Evolutionary conservation across 148 eudicot genomes (phyloP).

Genomic region (Cornus suecica): DNA sequence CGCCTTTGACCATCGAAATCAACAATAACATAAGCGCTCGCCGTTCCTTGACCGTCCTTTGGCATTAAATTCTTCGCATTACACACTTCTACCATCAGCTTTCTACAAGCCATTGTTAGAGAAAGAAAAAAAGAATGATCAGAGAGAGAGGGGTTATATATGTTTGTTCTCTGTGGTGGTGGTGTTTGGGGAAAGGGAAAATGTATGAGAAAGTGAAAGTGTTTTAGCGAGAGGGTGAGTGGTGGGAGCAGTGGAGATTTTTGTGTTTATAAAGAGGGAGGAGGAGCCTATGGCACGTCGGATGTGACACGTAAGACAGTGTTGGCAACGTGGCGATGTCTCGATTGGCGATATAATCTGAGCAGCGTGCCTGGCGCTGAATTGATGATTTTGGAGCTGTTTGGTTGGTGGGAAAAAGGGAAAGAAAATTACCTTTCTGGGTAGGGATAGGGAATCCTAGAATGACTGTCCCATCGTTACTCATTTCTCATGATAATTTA

Average conservation of each 20-base stretch:
- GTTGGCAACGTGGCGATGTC: slow-evolving; percentile 7
- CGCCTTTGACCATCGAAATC: slow-evolving; percentile 89
- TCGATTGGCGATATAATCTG: neutral
- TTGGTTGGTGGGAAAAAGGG: neutral
- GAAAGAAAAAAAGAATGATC: neutral
- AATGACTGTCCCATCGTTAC: neutral
- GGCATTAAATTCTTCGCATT: slow-evolving; percentile 86
- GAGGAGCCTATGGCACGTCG: slow-evolving; percentile 7
- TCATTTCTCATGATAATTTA: neutral
- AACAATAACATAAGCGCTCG: slow-evolving; percentile 62
- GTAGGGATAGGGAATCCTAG: neutral
- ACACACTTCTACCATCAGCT: slow-evolving; percentile 64
- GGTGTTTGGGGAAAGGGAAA: too few relatives aligned
- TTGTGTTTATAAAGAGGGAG: neutral
- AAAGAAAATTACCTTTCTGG: neutral
- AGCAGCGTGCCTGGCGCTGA: neutral
- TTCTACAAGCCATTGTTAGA: slow-evolving; percentile 44
- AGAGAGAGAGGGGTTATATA: slow-evolving; percentile 6
- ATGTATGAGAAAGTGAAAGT: too few relatives aligned
- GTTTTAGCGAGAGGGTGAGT: too few relatives aligned
- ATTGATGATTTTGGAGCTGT: neutral
- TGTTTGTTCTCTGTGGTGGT: too few relatives aligned
- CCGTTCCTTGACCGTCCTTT: slow-evolving; percentile 91
- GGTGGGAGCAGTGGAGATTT: neutral
- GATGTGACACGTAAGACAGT: slow-evolving; percentile 4